Evolutionary conservation across 306 rosid genomes (phyloP).

Genomic region (Cicer pinnatifidum): DNA sequence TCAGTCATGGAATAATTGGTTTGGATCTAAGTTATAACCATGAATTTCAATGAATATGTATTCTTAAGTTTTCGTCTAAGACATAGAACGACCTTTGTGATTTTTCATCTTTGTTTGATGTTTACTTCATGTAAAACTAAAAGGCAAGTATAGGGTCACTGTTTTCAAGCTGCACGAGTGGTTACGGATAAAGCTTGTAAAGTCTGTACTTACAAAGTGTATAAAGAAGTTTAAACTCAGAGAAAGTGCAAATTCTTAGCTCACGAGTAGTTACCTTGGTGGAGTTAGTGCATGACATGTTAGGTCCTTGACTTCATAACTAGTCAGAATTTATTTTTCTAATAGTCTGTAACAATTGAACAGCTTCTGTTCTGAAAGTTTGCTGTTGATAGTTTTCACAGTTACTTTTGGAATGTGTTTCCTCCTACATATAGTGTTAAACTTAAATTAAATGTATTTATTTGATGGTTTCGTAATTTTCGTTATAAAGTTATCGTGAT

Average conservation of each 20-base stretch:
- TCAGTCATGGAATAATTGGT: not conserved
- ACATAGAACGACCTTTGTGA: conserved; percentile 18
- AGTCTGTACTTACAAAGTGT: conserved; percentile 13
- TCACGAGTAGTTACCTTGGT: conserved; percentile 21
- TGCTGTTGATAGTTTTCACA: conserved; percentile 20
- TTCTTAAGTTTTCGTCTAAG: conserved; percentile 13
- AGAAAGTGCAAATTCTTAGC: conserved; percentile 18
- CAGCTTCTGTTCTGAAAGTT: conserved; percentile 16
- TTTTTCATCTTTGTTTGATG: conserved; percentile 24
- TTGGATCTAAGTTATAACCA: conserved; percentile 1
- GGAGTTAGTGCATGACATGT: conserved; percentile 20
- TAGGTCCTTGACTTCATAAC: conserved; percentile 6
- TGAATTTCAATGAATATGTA: not conserved
- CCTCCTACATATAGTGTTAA: not conserved
- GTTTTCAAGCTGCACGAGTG: conserved; percentile 13
- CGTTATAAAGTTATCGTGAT: conserved; percentile 6
- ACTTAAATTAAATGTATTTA: conserved; percentile 18
- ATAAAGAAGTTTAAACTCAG: conserved; percentile 34
- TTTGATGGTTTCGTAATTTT: not conserved
- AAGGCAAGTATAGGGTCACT: conserved; percentile 23
- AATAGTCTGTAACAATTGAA: conserved; percentile 3
- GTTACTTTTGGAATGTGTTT: conserved; percentile 33
- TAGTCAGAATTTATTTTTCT: conserved; percentile 20
- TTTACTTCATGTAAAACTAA: conserved; percentile 15
- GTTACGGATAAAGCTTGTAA: conserved; percentile 31